Evolutionary conservation across 164 flowering plant genomes (phyloP).

Genomic region (Platanus orientalis): DNA sequence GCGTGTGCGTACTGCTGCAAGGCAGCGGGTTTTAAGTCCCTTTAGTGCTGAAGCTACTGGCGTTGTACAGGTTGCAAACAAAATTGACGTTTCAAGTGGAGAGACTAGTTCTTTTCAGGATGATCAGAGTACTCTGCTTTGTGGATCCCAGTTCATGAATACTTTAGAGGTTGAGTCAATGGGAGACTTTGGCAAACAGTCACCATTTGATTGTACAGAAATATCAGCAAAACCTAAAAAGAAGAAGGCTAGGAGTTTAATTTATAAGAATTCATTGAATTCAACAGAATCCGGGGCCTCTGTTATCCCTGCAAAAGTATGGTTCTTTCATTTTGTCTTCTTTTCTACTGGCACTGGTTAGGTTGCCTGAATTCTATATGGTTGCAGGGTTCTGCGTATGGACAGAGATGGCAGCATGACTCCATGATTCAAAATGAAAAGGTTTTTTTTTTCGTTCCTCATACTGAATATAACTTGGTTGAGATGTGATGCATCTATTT

Average conservation of each 20-base stretch:
- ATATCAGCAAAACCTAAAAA: conserved; percentile 65
- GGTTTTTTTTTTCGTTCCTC: conserved; percentile 34
- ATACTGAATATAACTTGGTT: conserved; percentile 1
- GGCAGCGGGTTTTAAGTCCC: conserved; percentile 75
- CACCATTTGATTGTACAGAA: conserved; percentile 59
- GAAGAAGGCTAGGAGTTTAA: conserved; percentile 80
- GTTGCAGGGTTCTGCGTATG: conserved; percentile 62
- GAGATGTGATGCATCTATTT: neutral
- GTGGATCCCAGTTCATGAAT: conserved; percentile 58
- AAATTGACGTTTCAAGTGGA: conserved; percentile 93
- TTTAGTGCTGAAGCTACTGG: conserved; percentile 48
- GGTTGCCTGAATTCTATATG: conserved; percentile 22
- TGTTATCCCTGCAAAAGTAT: conserved; percentile 20
- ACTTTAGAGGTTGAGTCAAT: conserved; percentile 74
- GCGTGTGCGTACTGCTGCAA: conserved; percentile 88
- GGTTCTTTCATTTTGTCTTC: conserved; percentile 1
- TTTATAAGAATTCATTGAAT: conserved; percentile 23
- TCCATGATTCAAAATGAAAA: conserved; percentile 54
- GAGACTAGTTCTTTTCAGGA: conserved; percentile 96
- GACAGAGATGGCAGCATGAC: conserved; percentile 72
- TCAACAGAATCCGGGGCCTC: conserved; percentile 21
- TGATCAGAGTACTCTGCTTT: conserved; percentile 74
- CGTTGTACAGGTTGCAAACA: conserved; percentile 35
- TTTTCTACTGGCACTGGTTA: conserved; percentile 4
- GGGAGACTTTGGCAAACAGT: conserved; percentile 61